Conservation (phyloP, 352 stramenopile genomes). For the Globisporangium emineosum region DNA sequence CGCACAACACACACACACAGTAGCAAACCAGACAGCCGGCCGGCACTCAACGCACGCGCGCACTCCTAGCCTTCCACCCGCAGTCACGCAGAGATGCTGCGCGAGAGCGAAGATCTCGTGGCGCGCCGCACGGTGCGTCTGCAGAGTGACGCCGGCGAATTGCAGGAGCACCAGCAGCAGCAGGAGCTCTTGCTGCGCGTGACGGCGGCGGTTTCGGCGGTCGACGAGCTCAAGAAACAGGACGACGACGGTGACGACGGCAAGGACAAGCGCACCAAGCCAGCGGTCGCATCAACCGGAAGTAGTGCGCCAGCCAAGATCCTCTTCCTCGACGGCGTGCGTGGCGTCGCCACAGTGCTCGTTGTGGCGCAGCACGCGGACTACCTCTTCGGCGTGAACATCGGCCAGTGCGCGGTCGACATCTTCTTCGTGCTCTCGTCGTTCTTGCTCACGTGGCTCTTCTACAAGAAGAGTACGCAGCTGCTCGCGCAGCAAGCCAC, state of each 20-base stretch:
- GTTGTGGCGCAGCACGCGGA: constrained; percentile 21
- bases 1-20: too few relatives aligned
- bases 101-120: not conserved
- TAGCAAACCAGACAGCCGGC: too few relatives aligned
- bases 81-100: not conserved
- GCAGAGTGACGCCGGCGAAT: not conserved
- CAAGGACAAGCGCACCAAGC: not conserved
- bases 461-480: constrained; percentile 19
- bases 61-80: too few relatives aligned
- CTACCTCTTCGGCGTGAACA: constrained; percentile 16
- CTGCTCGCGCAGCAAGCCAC: constrained; percentile 15
- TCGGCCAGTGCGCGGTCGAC: constrained; percentile 17
- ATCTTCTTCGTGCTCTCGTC: constrained; percentile 27
- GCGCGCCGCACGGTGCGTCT: not conserved
- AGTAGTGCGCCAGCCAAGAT: constrained; percentile 7
- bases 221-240: not conserved
- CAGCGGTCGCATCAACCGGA: not conserved
- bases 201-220: too few relatives aligned
- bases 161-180: not conserved
- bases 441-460: constrained; percentile 25
- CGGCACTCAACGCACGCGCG: too few relatives aligned
- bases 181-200: not conserved
- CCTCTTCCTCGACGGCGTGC: constrained; percentile 21
- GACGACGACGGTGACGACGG: not conserved
- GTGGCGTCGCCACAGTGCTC: constrained; percentile 15